Evolutionary conservation across 768 basidiomycete genomes (phyloP).

Genomic region (Russula virescens): DNA sequence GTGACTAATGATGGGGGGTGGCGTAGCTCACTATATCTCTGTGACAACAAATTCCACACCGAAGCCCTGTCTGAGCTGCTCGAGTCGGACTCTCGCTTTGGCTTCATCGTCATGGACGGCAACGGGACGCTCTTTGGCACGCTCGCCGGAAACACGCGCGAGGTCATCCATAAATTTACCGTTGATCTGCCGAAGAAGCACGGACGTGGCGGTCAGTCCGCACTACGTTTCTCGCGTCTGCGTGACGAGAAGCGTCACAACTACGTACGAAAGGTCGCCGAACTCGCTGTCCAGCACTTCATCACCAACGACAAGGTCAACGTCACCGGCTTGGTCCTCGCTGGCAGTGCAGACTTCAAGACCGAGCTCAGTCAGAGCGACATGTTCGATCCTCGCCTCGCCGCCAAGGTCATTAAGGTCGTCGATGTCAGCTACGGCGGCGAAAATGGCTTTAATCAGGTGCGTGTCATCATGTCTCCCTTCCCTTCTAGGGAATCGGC

Average conservation of each 20-base stretch:
- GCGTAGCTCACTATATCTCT: slow-evolving; percentile 90
- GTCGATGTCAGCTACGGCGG: slow-evolving; percentile 99
- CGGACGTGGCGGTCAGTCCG: slow-evolving; percentile 99
- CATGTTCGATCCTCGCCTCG: slow-evolving; percentile 88
- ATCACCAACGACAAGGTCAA: slow-evolving; percentile 99
- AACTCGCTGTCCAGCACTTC: slow-evolving; percentile 94
- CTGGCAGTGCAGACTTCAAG: slow-evolving; percentile 98
- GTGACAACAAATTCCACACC: slow-evolving; percentile 99
- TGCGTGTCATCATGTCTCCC: slow-evolving; percentile 30
- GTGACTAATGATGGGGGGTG: not conserved
- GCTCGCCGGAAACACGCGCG: slow-evolving; percentile 94
- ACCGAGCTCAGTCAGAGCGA: slow-evolving; percentile 95
- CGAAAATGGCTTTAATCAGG: slow-evolving; percentile 99
- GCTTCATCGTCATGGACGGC: slow-evolving; percentile 99
- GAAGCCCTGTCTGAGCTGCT: slow-evolving; percentile 94
- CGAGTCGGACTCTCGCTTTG: slow-evolving; percentile 95
- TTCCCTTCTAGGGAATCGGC: not conserved
- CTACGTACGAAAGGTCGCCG: slow-evolving; percentile 98
- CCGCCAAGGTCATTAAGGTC: slow-evolving; percentile 91
- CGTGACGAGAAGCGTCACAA: slow-evolving; percentile 99
- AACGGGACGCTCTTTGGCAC: slow-evolving; percentile 96
- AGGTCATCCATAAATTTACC: slow-evolving; percentile 96
- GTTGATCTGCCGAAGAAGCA: slow-evolving; percentile 99
- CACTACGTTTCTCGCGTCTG: slow-evolving; percentile 98
- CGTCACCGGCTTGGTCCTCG: slow-evolving; percentile 90